Conservation (phyloP, 257 asterid genomes). For the Osmanthus fragrans region DNA sequence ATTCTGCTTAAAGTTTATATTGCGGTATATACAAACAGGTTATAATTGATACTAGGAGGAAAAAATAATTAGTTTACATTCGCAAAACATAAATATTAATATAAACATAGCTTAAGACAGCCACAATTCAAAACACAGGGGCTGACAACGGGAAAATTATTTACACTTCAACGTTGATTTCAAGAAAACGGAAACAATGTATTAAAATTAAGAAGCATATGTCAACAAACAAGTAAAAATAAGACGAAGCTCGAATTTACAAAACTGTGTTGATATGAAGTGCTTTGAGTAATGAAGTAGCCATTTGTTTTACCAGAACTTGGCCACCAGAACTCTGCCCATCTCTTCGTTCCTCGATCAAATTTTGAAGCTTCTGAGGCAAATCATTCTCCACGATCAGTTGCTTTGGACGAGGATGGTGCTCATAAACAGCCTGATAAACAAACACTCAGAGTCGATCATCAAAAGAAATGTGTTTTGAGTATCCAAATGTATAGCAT, state of each 20-base stretch:
- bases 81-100: neutral
- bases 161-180: neutral
- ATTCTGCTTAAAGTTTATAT: neutral
- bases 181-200: neutral
- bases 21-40: neutral
- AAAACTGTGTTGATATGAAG: constrained; percentile 93
- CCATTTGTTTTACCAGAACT: constrained; percentile 98
- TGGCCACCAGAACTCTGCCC: constrained; percentile 98
- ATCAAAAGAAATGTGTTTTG: neutral
- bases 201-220: neutral
- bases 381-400: constrained; percentile 93
- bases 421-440: constrained; percentile 90
- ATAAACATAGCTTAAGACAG: neutral
- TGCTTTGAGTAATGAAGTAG: constrained; percentile 95
- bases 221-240: neutral
- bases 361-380: constrained; percentile 82
- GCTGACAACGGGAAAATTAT: neutral
- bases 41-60: neutral
- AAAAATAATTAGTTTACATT: neutral
- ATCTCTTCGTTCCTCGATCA: constrained; percentile 94
- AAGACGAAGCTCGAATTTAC: constrained; percentile 30
- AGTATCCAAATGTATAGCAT: neutral
- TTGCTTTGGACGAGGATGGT: constrained; percentile 98
- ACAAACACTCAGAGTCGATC: neutral
- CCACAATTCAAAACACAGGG: neutral